Conservation (phyloP, 1,284 basidiomycete species). For the Microstroma glucosiphilum region DNA sequence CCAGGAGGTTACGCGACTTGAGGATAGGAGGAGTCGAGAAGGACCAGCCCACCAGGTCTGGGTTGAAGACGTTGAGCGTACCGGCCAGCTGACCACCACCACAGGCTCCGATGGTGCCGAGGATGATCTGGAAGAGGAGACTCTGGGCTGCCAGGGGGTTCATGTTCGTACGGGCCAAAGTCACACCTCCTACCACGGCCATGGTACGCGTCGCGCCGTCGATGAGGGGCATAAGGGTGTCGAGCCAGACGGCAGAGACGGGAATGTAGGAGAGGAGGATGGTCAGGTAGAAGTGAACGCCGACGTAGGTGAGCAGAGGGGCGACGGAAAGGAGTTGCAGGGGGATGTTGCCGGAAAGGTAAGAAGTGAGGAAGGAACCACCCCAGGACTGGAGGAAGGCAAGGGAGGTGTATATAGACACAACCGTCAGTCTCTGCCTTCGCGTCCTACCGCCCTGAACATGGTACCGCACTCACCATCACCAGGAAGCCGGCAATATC, state of each 20-base stretch:
- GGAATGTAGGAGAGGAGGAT: constrained; percentile 11
- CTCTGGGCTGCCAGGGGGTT: constrained; percentile 19
- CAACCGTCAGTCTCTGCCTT: neutral
- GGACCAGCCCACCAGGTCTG: constrained; percentile 26
- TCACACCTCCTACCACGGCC: constrained; percentile 28
- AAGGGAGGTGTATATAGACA: neutral
- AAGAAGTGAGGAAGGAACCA: constrained; percentile 32
- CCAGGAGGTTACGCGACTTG: constrained; percentile 21
- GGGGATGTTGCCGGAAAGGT: constrained; percentile 29
- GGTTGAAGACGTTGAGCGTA: constrained; percentile 33
- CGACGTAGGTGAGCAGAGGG: constrained; percentile 36
- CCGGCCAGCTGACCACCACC: constrained; percentile 37
- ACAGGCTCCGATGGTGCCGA: constrained; percentile 33
- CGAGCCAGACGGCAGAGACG: constrained; percentile 23
- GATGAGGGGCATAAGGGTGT: constrained; percentile 26
- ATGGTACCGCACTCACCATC: constrained; percentile 22
- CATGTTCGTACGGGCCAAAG: constrained; percentile 23
- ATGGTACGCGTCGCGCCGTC: constrained; percentile 34
- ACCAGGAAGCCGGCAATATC: constrained; percentile 37
- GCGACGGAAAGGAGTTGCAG: constrained; percentile 26
- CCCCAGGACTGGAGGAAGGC: constrained; percentile 26
- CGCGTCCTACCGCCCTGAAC: neutral
- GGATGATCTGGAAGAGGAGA: constrained; percentile 27
- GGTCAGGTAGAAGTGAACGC: constrained; percentile 24
- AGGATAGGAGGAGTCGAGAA: constrained; percentile 31